Evolutionary conservation across 129 eudicot species (phyloP).

Genomic region (Arctium lappa): DNA sequence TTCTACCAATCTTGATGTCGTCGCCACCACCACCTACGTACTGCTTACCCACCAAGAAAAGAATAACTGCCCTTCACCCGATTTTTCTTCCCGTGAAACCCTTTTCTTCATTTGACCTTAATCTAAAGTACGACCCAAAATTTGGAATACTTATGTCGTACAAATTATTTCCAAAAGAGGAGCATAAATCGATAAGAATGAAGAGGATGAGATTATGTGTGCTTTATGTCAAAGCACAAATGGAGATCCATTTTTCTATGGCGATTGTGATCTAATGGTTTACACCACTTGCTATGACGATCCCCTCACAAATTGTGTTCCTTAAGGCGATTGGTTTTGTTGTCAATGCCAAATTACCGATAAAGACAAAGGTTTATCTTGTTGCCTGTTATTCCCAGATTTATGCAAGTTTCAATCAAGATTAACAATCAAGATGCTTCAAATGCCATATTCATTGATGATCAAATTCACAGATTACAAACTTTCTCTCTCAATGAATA

Average conservation of each 20-base stretch:
- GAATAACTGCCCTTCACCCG: conserved; percentile 56
- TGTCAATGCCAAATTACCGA: conserved; percentile 35
- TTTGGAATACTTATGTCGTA: background rate
- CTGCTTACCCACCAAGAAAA: conserved; percentile 75
- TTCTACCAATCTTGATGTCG: conserved; percentile 15
- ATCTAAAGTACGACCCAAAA: conserved; percentile 45
- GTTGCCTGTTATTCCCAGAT: conserved; percentile 33
- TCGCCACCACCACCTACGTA: conserved; percentile 5
- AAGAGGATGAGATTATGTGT: conserved; percentile 80
- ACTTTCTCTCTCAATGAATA: no score
- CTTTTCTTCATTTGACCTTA: conserved; percentile 52
- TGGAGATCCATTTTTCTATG: conserved; percentile 72
- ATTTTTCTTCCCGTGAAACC: conserved; percentile 18
- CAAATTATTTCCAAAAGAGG: background rate
- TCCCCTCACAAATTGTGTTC: conserved; percentile 59
- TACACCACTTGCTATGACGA: conserved; percentile 76
- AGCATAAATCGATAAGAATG: background rate
- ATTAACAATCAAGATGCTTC: no score
- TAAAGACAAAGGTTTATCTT: conserved; percentile 8
- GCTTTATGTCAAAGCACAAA: conserved; percentile 80
- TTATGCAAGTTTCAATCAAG: no score
- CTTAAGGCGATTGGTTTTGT: conserved; percentile 93
- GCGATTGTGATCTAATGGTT: conserved; percentile 84
- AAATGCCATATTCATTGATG: no score
- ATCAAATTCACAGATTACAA: no score